A percentile compares a stretch with the other conserved stretches of the same genome.
Conservation (phyloP, 2,329 filamentous ascomycete species). For the Salinomyces thailandicus region DNA sequence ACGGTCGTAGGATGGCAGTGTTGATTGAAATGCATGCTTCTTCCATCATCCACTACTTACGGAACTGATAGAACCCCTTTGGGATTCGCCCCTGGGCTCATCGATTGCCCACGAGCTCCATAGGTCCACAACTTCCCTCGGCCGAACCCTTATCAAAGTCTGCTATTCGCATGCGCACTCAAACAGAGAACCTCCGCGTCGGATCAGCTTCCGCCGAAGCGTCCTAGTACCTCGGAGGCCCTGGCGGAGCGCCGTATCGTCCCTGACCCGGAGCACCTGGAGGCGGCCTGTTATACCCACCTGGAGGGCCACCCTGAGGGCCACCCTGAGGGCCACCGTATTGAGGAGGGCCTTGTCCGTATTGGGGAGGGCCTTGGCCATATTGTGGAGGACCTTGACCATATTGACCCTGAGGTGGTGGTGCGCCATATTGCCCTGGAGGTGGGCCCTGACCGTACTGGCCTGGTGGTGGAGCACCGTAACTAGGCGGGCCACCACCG, state of each 20-base stretch:
- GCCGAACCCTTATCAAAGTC: too few relatives aligned
- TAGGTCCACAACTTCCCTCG: too few relatives aligned
- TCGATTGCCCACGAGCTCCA: too few relatives aligned
- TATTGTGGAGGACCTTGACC: not conserved
- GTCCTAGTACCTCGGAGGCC: constrained; percentile 3
- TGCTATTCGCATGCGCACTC: too few relatives aligned
- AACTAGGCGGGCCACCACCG: constrained; percentile 16
- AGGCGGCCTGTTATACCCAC: constrained; percentile 1
- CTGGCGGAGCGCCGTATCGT: constrained; percentile 1
- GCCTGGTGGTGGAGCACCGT: constrained; percentile 18
- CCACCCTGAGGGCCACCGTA: constrained; percentile 1
- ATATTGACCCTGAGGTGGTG: not conserved
- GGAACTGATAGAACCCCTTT: too few relatives aligned
- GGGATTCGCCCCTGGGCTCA: too few relatives aligned
- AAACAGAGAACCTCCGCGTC: too few relatives aligned
- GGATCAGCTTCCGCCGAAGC: too few relatives aligned
- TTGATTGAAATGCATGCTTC: too few relatives aligned
- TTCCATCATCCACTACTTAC: too few relatives aligned
- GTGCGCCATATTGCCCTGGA: constrained; percentile 16
- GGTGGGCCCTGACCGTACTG: constrained; percentile 18
- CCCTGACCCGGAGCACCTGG: constrained; percentile 2
- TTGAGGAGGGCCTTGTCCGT: not conserved
- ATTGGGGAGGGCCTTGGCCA: not conserved
- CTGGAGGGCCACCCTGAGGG: not conserved
- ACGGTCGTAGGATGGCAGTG: too few relatives aligned